Percentiles rank a stretch among this genome's conserved stretches.
These are phyloP conservation scores for Bacidia rubella DNA, from an alignment of 495 filamentous ascomycete genomes.

Conservation along the genomic window DNA sequence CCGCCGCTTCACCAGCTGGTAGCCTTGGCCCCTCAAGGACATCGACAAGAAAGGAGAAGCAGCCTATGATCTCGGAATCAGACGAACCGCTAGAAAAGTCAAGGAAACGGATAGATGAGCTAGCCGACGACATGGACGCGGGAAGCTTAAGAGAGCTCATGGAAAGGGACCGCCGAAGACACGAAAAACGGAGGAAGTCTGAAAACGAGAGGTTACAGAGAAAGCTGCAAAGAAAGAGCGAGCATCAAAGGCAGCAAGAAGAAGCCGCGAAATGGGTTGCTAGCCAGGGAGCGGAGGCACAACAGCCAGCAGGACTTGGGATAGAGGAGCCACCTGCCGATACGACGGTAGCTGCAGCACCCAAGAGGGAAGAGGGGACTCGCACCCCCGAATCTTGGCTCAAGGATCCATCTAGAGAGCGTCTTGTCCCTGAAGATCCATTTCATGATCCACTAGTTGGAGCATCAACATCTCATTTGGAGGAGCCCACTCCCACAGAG, in stretches of 20 bases:
- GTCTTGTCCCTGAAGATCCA: conserved; percentile 9
- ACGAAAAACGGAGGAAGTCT: conserved; percentile 55
- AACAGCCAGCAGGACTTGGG: conserved; percentile 3
- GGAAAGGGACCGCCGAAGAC: conserved; percentile 68
- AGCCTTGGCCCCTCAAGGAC: conserved; percentile 26
- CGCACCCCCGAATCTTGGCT: conserved; percentile 18
- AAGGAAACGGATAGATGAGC: conserved; percentile 58
- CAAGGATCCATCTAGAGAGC: conserved; percentile 15
- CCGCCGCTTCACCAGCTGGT: conserved; percentile 35
- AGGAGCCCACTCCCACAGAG: conserved; percentile 22
- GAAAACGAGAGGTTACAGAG: conserved; percentile 60
- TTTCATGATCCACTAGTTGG: conserved; percentile 20
- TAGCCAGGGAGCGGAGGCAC: background rate
- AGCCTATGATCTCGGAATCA: conserved; percentile 45
- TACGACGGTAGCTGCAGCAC: conserved; percentile 5
- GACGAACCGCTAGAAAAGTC: conserved; percentile 38
- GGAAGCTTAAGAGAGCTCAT: conserved; percentile 67
- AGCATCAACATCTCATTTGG: conserved; percentile 15
- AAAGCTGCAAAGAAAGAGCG: conserved; percentile 52
- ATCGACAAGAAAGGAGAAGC: conserved; percentile 30
- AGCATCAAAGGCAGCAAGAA: conserved; percentile 39
- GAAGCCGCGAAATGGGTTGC: conserved; percentile 26
- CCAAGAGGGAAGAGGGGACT: conserved; percentile 13
- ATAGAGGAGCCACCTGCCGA: conserved; percentile 1
- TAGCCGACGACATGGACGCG: conserved; percentile 71